Conservation (phyloP, 768 basidiomycete species). For the Phylloporus sp. region DNA sequence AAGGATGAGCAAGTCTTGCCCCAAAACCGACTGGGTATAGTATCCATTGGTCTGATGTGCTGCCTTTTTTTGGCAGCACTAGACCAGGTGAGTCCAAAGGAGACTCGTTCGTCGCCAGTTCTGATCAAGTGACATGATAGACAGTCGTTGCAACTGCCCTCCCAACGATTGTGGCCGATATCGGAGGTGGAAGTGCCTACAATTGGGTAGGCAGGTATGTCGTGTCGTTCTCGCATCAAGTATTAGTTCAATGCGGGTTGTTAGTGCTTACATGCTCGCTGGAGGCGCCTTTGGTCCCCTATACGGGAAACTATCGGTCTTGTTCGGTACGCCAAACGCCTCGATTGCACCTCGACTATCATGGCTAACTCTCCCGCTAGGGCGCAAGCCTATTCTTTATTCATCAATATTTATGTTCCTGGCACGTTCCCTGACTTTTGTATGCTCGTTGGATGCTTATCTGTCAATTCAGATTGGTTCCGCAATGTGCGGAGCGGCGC, state of each 20-base stretch:
- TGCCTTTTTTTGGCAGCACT: conserved; percentile 41
- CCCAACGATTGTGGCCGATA: conserved; percentile 60
- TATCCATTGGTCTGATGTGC: conserved; percentile 29
- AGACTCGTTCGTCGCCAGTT: not conserved
- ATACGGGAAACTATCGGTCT: conserved; percentile 74
- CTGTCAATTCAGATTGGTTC: conserved; percentile 53
- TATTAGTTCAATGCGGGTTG: not conserved
- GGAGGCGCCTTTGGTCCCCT: conserved; percentile 63
- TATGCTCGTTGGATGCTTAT: not conserved
- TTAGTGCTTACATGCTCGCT: conserved; percentile 69
- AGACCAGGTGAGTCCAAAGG: conserved; percentile 45
- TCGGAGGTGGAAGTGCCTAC: conserved; percentile 59
- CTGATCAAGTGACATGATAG: conserved; percentile 23
- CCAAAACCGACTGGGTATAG: conserved; percentile 19
- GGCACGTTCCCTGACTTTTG: conserved; percentile 34
- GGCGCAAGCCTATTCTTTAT: conserved; percentile 69
- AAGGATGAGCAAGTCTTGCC: conserved; percentile 55
- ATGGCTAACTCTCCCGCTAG: conserved; percentile 24
- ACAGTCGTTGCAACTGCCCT: conserved; percentile 70
- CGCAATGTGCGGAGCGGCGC: conserved; percentile 76
- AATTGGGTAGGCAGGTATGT: conserved; percentile 70
- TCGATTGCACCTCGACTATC: too few relatives aligned
- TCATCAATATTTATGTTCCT: conserved; percentile 62
- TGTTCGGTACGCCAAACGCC: conserved; percentile 29
- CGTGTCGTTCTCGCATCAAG: not conserved